Evolutionary conservation across 2,329 filamentous ascomycete species (phyloP).

Genomic region (Emydomyces testavorans): DNA sequence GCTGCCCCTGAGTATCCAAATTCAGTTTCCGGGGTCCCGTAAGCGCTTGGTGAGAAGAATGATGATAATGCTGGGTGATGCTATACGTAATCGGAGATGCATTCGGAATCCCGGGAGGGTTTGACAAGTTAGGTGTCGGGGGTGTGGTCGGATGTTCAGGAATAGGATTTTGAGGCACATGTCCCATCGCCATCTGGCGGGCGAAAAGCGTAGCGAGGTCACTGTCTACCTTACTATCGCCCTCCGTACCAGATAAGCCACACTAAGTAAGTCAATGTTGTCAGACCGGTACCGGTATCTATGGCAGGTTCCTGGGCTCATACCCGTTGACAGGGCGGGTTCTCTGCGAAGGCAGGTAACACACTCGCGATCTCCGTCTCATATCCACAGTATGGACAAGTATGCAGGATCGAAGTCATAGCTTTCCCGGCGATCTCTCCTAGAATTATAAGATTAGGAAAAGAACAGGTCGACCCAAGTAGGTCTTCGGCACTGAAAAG

Average conservation of each 20-base stretch:
- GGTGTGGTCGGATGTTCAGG: slow-evolving; percentile 25
- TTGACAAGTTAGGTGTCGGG: slow-evolving; percentile 23
- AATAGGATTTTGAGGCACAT: slow-evolving; percentile 23
- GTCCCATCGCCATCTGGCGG: slow-evolving; percentile 56
- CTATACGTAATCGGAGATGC: slow-evolving; percentile 53
- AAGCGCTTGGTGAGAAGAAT: slow-evolving; percentile 55
- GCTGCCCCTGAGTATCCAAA: slow-evolving; percentile 27
- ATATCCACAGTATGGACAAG: slow-evolving; percentile 14
- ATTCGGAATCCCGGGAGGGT: slow-evolving; percentile 17
- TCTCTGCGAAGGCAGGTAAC: slow-evolving; percentile 12
- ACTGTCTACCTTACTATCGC: slow-evolving; percentile 57
- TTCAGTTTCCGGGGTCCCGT: slow-evolving; percentile 29
- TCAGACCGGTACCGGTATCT: background rate
- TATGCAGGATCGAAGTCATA: slow-evolving; percentile 13
- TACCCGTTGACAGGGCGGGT: slow-evolving; percentile 14
- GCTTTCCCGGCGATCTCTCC: background rate
- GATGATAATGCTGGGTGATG: slow-evolving; percentile 72
- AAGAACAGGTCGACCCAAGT: too few species aligned
- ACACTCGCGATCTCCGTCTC: slow-evolving; percentile 11
- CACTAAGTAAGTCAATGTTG: slow-evolving; percentile 23
- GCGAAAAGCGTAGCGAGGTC: slow-evolving; percentile 73
- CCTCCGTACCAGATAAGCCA: slow-evolving; percentile 32
- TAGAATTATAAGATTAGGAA: background rate
- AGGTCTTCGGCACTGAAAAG: background rate
- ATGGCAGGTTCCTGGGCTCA: background rate